These are phyloP conservation scores for Capsicum chinense DNA, from an alignment of 257 asterid genomes.

Conservation along the genomic window DNA sequence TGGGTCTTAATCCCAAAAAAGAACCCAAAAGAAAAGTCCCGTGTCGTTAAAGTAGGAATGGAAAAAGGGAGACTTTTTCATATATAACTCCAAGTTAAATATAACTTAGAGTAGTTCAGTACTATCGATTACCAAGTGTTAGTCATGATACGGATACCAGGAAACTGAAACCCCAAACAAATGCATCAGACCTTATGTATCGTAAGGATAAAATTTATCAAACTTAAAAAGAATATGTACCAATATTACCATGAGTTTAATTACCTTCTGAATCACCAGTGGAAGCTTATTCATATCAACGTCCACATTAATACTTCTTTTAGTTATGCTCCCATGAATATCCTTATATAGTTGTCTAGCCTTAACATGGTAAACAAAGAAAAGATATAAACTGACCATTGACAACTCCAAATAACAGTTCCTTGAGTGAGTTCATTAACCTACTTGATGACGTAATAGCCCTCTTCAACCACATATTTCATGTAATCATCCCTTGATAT, in stretches of 20 bases:
- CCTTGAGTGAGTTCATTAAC: conserved; percentile 33
- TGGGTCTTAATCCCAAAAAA: conserved; percentile 26
- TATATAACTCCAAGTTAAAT: too few species aligned
- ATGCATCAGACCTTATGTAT: background rate
- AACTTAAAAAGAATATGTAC: conserved; percentile 39
- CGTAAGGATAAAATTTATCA: background rate
- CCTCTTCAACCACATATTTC: conserved; percentile 95
- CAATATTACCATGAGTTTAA: conserved; percentile 79
- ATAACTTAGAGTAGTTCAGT: background rate
- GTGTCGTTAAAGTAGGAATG: background rate
- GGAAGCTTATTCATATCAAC: conserved; percentile 72
- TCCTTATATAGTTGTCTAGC: conserved; percentile 78
- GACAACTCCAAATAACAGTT: too few species aligned
- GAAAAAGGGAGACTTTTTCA: too few species aligned
- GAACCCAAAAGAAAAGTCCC: background rate
- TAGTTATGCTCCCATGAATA: conserved; percentile 56
- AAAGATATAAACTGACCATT: conserved; percentile 16
- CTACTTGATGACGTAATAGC: conserved; percentile 63
- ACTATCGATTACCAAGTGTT: background rate
- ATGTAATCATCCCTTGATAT: conserved; percentile 92
- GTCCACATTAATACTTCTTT: conserved; percentile 56
- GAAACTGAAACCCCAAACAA: background rate
- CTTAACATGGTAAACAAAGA: conserved; percentile 52
- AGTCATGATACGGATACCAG: background rate
- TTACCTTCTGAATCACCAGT: conserved; percentile 37